Percentiles rank a stretch among this genome's conserved stretches.
phyloP scores from a whole-genome alignment of 2,329 filamentous ascomycete genomes.

The Podosphaera leucotricha region DNA sequence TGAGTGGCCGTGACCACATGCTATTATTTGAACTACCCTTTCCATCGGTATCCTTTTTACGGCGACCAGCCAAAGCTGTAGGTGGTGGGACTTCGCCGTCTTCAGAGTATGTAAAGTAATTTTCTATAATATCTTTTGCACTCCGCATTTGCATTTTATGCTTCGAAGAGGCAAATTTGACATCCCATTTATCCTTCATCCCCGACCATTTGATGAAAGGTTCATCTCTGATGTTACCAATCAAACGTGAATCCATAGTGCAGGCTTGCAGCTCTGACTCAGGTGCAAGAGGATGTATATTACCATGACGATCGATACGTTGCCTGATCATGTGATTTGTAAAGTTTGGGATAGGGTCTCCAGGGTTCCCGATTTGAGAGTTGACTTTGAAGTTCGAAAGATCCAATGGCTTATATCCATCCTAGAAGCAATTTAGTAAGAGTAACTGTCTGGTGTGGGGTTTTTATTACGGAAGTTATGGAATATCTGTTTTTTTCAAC shows the following conservation, averaged over 20 bases:
- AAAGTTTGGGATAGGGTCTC: conserved; percentile 62
- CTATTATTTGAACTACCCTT: too few species aligned
- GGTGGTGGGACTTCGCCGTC: conserved; percentile 59
- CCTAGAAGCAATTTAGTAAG: neutral
- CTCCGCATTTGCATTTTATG: conserved; percentile 49
- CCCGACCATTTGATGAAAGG: conserved; percentile 68
- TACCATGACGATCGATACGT: conserved; percentile 55
- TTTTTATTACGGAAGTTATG: conserved; percentile 3
- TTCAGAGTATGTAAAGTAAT: conserved; percentile 39
- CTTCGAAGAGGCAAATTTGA: conserved; percentile 44
- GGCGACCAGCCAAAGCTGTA: conserved; percentile 54
- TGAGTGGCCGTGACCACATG: too few species aligned
- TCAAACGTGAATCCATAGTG: conserved; percentile 33
- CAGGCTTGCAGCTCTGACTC: conserved; percentile 41
- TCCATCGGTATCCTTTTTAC: too few species aligned
- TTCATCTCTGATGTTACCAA: conserved; percentile 59
- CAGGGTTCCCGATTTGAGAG: conserved; percentile 52
- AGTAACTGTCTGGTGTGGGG: neutral
- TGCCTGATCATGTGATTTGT: conserved; percentile 80
- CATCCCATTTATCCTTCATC: conserved; percentile 50
- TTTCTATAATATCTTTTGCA: conserved; percentile 51
- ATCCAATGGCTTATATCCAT: neutral
- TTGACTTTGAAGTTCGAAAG: neutral
- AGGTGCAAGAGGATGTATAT: conserved; percentile 42
- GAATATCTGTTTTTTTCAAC: conserved; percentile 46